Conservation (phyloP, 768 basidiomycete species). For the Saitozyma podzolica region DNA sequence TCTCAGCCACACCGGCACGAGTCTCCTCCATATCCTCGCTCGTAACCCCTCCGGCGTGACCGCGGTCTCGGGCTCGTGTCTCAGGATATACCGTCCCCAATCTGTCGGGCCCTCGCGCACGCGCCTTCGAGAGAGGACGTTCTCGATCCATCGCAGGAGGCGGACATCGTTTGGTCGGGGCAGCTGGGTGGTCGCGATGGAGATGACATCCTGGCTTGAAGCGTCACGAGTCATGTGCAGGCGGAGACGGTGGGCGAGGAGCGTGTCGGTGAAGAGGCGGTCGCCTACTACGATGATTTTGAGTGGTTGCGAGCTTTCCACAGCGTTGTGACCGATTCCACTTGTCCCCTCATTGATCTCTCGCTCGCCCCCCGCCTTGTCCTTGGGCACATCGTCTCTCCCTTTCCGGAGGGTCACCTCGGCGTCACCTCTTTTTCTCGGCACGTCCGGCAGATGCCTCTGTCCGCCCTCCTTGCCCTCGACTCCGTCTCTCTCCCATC, state of each 20-base stretch:
- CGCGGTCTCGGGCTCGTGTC: background rate
- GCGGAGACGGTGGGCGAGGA: slow-evolving; percentile 69
- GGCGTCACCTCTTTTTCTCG: background rate
- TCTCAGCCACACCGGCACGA: slow-evolving; percentile 6
- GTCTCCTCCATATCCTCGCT: slow-evolving; percentile 9
- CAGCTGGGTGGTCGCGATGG: slow-evolving; percentile 48
- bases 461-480: background rate
- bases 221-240: slow-evolving; percentile 13
- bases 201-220: slow-evolving; percentile 28
- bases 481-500: background rate
- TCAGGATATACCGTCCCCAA: slow-evolving; percentile 19
- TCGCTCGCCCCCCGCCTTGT: background rate
- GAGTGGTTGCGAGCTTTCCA: slow-evolving; percentile 21
- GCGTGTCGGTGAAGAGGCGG: slow-evolving; percentile 85
- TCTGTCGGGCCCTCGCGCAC: slow-evolving; percentile 7
- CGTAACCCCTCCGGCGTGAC: slow-evolving; percentile 4
- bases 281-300: slow-evolving; percentile 85
- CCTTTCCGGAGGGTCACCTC: background rate
- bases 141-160: slow-evolving; percentile 47
- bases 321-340: background rate
- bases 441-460: background rate
- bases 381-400: background rate
- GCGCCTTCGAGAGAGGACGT: slow-evolving; percentile 21
- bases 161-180: slow-evolving; percentile 45
- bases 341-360: background rate